Percentiles rank a stretch among this genome's conserved stretches.
Conservation (phyloP, 352 stramenopile species). For the Phytophthora crassamura region DNA sequence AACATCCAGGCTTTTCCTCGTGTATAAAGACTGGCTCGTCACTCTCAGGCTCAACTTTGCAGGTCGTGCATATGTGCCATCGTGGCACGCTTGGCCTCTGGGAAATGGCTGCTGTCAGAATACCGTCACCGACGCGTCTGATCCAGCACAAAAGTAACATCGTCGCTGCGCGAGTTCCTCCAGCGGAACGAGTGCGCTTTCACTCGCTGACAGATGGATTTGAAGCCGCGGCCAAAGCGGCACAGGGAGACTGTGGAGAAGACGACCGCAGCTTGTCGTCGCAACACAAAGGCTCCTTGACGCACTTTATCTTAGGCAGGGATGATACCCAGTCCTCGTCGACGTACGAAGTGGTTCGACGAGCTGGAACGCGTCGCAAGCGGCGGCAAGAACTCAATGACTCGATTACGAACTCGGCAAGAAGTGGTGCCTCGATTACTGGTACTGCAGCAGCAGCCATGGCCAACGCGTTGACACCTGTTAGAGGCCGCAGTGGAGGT, state of each 20-base stretch:
- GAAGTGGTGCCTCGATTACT: conserved; percentile 20
- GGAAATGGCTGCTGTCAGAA: conserved; percentile 38
- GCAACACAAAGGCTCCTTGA: conserved; percentile 29
- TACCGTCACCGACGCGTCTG: conserved; percentile 12
- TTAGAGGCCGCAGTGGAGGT: conserved; percentile 19
- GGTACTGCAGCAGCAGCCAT: conserved; percentile 23
- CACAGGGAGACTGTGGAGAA: conserved; percentile 1
- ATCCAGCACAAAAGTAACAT: conserved; percentile 18
- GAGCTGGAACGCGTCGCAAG: conserved; percentile 38
- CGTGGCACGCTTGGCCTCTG: conserved; percentile 62
- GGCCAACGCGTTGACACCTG: conserved; percentile 35
- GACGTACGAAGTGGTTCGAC: conserved; percentile 35
- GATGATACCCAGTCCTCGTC: conserved; percentile 43
- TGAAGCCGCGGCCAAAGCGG: conserved; percentile 10
- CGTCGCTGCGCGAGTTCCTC: conserved; percentile 16
- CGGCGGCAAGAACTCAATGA: conserved; percentile 30
- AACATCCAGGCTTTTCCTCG: conserved; percentile 55
- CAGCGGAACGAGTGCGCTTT: conserved; percentile 18
- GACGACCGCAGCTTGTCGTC: neutral
- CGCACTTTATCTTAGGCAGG: conserved; percentile 55
- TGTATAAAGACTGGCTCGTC: conserved; percentile 36
- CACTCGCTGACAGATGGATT: conserved; percentile 47
- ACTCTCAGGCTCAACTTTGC: conserved; percentile 15
- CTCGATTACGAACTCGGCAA: neutral
- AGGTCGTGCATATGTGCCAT: conserved; percentile 65